These are phyloP conservation scores for Santalum album DNA, from an alignment of 164 flowering plant species.

Conservation along the genomic window DNA sequence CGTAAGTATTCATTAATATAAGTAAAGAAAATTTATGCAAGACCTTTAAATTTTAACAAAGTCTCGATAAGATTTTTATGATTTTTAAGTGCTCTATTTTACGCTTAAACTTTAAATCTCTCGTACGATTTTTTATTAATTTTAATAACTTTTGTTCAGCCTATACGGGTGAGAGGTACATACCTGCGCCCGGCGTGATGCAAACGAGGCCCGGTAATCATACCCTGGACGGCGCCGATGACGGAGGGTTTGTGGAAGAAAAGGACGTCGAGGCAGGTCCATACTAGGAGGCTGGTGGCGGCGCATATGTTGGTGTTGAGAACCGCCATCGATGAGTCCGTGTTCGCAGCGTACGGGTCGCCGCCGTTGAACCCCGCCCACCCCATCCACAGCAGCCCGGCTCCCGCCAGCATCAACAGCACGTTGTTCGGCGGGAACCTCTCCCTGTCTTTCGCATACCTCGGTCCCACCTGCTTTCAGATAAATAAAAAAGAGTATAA, in stretches of 20 bases:
- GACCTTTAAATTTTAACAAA: too few species aligned
- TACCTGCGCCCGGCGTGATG: conserved; percentile 43
- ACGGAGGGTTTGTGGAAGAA: conserved; percentile 32
- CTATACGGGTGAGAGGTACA: too few species aligned
- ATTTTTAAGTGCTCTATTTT: too few species aligned
- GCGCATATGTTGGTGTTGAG: conserved; percentile 36
- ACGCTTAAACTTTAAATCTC: too few species aligned
- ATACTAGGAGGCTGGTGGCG: conserved; percentile 31
- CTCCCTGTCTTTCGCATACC: conserved; percentile 22
- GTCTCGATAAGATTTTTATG: too few species aligned
- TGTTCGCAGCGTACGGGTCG: conserved; percentile 29
- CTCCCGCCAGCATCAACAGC: conserved; percentile 25
- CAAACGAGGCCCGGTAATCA: conserved; percentile 44
- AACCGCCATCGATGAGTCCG: conserved; percentile 29
- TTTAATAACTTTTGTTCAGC: too few species aligned
- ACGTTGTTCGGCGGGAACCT: conserved; percentile 37
- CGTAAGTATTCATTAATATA: too few species aligned
- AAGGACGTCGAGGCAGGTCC: conserved; percentile 31
- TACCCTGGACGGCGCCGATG: conserved; percentile 37
- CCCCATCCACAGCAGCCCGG: conserved; percentile 38
- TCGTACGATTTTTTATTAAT: too few species aligned
- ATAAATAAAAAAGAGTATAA: too few species aligned
- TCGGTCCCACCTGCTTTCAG: conserved; percentile 32
- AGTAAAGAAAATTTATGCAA: too few species aligned
- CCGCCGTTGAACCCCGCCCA: conserved; percentile 44